Conservation (phyloP, 106 monocot genomes). For the Chionographis japonica region DNA sequence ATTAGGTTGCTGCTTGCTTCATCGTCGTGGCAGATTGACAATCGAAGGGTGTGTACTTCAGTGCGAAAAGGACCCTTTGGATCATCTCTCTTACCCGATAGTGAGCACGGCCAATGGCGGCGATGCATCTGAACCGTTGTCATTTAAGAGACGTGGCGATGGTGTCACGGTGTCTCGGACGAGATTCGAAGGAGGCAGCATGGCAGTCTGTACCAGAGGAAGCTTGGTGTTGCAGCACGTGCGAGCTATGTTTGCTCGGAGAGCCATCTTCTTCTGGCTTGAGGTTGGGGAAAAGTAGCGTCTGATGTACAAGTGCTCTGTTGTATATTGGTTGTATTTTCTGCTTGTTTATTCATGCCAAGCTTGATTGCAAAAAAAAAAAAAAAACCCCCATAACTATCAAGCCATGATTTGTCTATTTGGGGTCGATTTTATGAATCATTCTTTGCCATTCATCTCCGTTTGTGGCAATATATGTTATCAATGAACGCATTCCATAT, state of each 20-base stretch:
- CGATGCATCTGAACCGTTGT: constrained; percentile 3
- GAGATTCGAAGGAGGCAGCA: constrained; percentile 92
- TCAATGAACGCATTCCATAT: too few relatives aligned
- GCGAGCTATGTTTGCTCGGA: constrained; percentile 75
- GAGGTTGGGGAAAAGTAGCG: constrained; percentile 46
- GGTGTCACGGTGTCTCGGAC: constrained; percentile 71
- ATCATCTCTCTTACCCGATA: constrained; percentile 90
- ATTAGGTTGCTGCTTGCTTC: constrained; percentile 91
- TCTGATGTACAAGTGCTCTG: neutral
- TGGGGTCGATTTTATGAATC: too few relatives aligned
- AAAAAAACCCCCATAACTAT: too few relatives aligned
- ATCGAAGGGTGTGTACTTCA: constrained; percentile 89
- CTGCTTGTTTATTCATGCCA: too few relatives aligned
- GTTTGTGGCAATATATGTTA: too few relatives aligned
- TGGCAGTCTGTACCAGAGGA: constrained; percentile 76
- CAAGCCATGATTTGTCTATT: too few relatives aligned
- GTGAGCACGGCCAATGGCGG: constrained; percentile 66
- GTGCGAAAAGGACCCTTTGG: constrained; percentile 88
- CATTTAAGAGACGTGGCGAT: constrained; percentile 26
- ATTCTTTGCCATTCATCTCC: too few relatives aligned
- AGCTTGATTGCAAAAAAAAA: too few relatives aligned
- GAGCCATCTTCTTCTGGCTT: constrained; percentile 90
- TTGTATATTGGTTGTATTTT: too few relatives aligned
- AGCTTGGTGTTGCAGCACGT: constrained; percentile 73
- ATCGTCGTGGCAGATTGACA: constrained; percentile 71